Conservation (phyloP, 164 flowering plant species). For the Malania oleifera region DNA sequence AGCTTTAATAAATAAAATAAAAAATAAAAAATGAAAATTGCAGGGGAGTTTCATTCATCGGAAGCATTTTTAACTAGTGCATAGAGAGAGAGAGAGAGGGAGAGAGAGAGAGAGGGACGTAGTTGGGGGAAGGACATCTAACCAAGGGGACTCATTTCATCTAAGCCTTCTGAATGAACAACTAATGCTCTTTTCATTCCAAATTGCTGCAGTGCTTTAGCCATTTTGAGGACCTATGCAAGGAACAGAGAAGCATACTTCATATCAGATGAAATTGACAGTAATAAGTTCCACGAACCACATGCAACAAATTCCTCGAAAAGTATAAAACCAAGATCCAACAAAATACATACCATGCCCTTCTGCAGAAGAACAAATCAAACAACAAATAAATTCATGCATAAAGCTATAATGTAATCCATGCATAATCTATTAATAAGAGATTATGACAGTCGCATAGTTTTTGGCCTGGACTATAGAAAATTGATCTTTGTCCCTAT, state of each 20-base stretch:
- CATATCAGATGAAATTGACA: too few species aligned
- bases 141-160: slow-evolving; percentile 96
- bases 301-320: too few species aligned
- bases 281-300: too few species aligned
- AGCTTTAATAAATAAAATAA: not conserved
- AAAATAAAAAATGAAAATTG: not conserved
- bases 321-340: not conserved
- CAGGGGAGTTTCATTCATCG: too few species aligned
- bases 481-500: too few species aligned
- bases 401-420: too few species aligned
- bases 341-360: not conserved
- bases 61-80: too few species aligned
- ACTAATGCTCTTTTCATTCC: slow-evolving; percentile 89
- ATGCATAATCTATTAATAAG: too few species aligned
- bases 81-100: not conserved
- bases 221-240: slow-evolving; percentile 82
- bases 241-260: not conserved
- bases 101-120: slow-evolving; percentile 3
- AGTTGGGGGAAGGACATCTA: slow-evolving; percentile 13
- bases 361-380: not conserved
- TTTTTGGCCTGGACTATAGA: too few species aligned
- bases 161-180: slow-evolving; percentile 86
- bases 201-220: slow-evolving; percentile 77
- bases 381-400: not conserved
- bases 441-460: too few species aligned